These are phyloP conservation scores for Pseudogymnoascus sp. DNA, from an alignment of 2,329 filamentous ascomycete genomes.

Conservation along the genomic window DNA sequence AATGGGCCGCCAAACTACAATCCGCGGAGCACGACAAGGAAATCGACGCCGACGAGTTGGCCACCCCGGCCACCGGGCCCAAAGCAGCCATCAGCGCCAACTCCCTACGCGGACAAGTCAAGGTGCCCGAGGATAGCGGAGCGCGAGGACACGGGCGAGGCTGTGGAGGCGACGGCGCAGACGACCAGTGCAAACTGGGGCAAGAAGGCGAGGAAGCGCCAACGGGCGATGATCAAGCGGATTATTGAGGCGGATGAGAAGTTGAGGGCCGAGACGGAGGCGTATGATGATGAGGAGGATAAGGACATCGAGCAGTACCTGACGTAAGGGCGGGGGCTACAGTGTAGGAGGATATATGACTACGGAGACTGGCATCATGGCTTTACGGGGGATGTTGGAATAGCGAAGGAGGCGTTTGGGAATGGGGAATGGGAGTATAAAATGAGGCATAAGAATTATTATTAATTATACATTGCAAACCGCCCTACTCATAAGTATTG, in stretches of 20 bases:
- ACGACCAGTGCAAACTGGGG: constrained; percentile 50
- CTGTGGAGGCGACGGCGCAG: constrained; percentile 36
- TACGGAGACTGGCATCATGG: neutral
- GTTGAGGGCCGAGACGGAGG: constrained; percentile 44
- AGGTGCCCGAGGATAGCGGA: constrained; percentile 47
- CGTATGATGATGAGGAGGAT: constrained; percentile 59
- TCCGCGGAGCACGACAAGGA: constrained; percentile 54
- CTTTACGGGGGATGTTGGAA: neutral
- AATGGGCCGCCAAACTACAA: constrained; percentile 56
- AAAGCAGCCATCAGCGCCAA: constrained; percentile 57
- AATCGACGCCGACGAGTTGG: constrained; percentile 34
- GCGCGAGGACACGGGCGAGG: constrained; percentile 40
- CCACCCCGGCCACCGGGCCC: constrained; percentile 32
- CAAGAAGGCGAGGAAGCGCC: constrained; percentile 61
- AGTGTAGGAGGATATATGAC: neutral
- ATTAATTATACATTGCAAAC: constrained; percentile 6
- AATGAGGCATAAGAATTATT: neutral
- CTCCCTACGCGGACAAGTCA: constrained; percentile 51
- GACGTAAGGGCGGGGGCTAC: constrained; percentile 39
- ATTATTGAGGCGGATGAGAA: constrained; percentile 56
- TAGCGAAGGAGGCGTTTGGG: constrained; percentile 1
- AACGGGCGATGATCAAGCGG: constrained; percentile 60
- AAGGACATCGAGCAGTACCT: constrained; percentile 71
- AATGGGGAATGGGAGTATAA: neutral
- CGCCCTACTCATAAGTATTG: neutral